Conservation (phyloP, 1,284 basidiomycete species). For the Sanghuangporus baumii region DNA sequence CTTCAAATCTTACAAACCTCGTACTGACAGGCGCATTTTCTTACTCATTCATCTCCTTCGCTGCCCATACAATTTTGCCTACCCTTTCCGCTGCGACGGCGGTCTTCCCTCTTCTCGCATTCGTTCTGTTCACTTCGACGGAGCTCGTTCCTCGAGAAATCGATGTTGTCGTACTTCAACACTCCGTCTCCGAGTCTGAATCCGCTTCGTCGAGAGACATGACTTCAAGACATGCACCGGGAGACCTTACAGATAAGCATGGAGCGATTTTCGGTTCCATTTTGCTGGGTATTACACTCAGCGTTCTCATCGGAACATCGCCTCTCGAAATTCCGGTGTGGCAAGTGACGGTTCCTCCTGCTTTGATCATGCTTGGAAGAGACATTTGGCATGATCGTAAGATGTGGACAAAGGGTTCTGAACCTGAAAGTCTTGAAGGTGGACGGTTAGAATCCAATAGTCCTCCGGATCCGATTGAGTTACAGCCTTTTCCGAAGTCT, state of each 20-base stretch:
- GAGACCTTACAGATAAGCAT: conserved; percentile 23
- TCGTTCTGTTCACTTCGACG: conserved; percentile 9
- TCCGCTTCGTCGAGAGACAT: not conserved
- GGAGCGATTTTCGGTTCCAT: conserved; percentile 34
- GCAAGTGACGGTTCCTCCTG: conserved; percentile 87
- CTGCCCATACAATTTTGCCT: conserved; percentile 23
- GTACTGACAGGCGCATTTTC: conserved; percentile 30
- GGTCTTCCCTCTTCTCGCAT: conserved; percentile 17
- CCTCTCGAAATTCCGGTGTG: conserved; percentile 51
- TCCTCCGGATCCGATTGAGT: not conserved
- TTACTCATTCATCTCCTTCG: conserved; percentile 17
- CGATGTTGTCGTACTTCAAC: conserved; percentile 7
- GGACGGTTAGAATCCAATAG: not conserved
- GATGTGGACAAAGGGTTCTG: not conserved
- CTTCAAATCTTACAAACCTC: conserved; percentile 40
- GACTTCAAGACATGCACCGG: not conserved
- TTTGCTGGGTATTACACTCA: conserved; percentile 45
- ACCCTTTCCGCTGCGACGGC: conserved; percentile 22
- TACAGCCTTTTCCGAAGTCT: not conserved
- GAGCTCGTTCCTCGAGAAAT: conserved; percentile 8
- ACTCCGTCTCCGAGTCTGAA: not conserved
- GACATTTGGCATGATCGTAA: conserved; percentile 31
- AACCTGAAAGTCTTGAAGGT: not conserved
- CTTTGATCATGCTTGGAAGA: conserved; percentile 36
- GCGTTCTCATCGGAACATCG: conserved; percentile 51